Evolutionary conservation across 192 early-diverging fungal species (phyloP), one percentile per base, ranked within the genome.

Genomic region (Fimicolochytrium jonesii): DNA sequence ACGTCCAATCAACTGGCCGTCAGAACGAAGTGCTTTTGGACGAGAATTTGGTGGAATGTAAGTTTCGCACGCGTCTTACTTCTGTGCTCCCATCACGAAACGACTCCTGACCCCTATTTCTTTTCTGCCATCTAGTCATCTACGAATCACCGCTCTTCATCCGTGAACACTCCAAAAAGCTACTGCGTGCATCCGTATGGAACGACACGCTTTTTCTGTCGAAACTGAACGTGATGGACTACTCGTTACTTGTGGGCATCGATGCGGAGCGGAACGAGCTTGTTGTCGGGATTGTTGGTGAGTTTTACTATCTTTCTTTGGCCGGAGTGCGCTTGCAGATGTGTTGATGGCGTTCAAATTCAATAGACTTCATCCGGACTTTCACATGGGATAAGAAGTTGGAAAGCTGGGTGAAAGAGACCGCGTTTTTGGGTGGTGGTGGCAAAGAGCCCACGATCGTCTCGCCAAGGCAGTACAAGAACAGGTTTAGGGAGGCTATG

Each of bases 341-440:
- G 7, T 39, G 37, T 17, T 11, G 37, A 39, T 39, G 7, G 17
- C 37, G 9, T 7, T 39, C 37, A 39, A 7, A 39, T 7, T 39
- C 37, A 39, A 1, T 60, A 72, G 96, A 99, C 67, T 97, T 92
- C 75, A 96, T 97, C 42, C 87, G 94, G 44, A 93, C 92, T 6
- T 99, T 94, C 69, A 99, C 94, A 0, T 99, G 94, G 93, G 96
- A 99, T 69, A 99, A 99, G 77, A 92, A 92, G 72, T 67, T 99
- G 17, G 96, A 99, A 68, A 92, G 87, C 54, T 96, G 93, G 93
- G 94, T 99, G 32, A 99, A 99, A 72, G 94, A 96, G 64, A 82
- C 92, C 0, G 88, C 87, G 5, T 79, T 93, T 63, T 66, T 96
- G 43, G 93, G 93, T n/a, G 93, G 94, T 13, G 91, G 92, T 18